Evolutionary conservation across 345 rosid genomes (phyloP), one percentile per base, ranked within the genome.

Genomic region (Bretschneidera sinensis): DNA sequence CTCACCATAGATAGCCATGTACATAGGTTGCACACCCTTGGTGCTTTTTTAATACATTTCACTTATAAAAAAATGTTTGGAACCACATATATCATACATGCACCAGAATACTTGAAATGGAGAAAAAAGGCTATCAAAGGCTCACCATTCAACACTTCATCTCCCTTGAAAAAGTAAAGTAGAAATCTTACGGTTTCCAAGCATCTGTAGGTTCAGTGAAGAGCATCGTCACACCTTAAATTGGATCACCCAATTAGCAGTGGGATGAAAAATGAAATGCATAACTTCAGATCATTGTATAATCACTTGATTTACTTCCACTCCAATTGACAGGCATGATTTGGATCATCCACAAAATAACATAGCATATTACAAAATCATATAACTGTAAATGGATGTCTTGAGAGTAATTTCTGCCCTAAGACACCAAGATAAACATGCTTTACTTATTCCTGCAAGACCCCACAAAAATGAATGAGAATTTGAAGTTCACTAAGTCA

Each of bases 131-230:
- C 35, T 21, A 33, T 60, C 11, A 24, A 63, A 53, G 59, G 60
- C 73, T 59, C 66, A 86, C 97, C 99, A 75, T 86, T 83, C 47
- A 94, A 70, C 72, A 81, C 86, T 72, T 92, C 97, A 39, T 87
- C 91, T 35, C 69, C 89, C 81, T 92, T 92, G 76, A 92, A 85
- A 52, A 87, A 91, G 79, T 89, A 89, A 5, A 92, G 88, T 60
- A 94, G 78, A 97, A 97, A 92, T 84, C 96, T 80, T 58, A 83
- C 25, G 99, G 97, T 83, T 85, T 86, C 33, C 88, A 82, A 70
- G 89, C 95, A 66, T 95, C 97, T 16, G 97, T 87, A 19, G 97
- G 97, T 84, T 95, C 96, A 74, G 49, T 79, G 77, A 88, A 95
- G 67, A 95, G 85, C 69, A 95, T 63, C 0, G 97, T 78, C 63